Conservation (phyloP, 1,139 yeast species). For the Saccharomyces uvarum region DNA sequence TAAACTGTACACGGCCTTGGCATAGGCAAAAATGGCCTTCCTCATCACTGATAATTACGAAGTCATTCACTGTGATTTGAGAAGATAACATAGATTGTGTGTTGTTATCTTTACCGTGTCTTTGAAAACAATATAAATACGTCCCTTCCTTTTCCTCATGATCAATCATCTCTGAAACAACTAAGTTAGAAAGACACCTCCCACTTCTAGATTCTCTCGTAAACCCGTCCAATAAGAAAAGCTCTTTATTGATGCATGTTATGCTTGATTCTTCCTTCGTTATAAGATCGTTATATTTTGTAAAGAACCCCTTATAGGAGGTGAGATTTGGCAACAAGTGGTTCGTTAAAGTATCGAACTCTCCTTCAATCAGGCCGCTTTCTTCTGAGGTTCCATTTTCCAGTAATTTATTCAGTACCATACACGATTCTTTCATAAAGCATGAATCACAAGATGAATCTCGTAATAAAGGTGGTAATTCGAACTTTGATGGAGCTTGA, state of each 20-base stretch:
- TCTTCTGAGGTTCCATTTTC: slow-evolving; percentile 46
- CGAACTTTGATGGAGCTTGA: slow-evolving; percentile 12
- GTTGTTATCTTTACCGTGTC: slow-evolving; percentile 23
- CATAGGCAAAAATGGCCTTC: slow-evolving; percentile 69
- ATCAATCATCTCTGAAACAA: slow-evolving; percentile 34
- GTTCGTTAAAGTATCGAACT: slow-evolving; percentile 42
- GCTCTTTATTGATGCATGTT: slow-evolving; percentile 47
- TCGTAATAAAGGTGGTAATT: slow-evolving; percentile 53
- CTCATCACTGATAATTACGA: slow-evolving; percentile 72
- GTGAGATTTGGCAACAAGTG: slow-evolving; percentile 39
- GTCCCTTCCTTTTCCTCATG: slow-evolving; percentile 25
- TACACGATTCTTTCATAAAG: slow-evolving; percentile 53
- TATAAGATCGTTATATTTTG: slow-evolving; percentile 67
- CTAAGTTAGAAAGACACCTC: slow-evolving; percentile 44
- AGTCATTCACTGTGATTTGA: slow-evolving; percentile 46
- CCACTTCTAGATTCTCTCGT: slow-evolving; percentile 55
- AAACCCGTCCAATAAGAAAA: slow-evolving; percentile 52
- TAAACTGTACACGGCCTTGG: slow-evolving; percentile 46
- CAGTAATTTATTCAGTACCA: slow-evolving; percentile 53
- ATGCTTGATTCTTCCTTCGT: slow-evolving; percentile 64
- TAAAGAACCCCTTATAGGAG: slow-evolving; percentile 42
- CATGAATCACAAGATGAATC: slow-evolving; percentile 64
- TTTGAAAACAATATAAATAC: slow-evolving; percentile 44
- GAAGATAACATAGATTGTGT: slow-evolving; percentile 33
- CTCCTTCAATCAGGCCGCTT: slow-evolving; percentile 42